A percentile compares a stretch with the other conserved stretches of the same genome.
These are phyloP conservation scores for Ceratobasidium sp. DNA, from an alignment of 1,284 basidiomycete genomes.

Conservation along the genomic window DNA sequence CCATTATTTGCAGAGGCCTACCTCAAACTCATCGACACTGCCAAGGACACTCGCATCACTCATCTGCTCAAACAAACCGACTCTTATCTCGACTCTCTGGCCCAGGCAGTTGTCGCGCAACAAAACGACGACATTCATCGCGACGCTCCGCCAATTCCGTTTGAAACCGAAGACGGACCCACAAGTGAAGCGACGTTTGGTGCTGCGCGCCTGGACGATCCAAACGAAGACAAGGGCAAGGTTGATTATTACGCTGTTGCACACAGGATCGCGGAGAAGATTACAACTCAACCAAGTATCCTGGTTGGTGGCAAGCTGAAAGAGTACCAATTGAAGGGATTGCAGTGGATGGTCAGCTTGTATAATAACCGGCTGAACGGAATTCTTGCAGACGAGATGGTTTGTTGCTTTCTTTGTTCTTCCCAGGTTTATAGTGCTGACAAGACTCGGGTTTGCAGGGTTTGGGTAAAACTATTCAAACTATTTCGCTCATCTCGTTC, in stretches of 20 bases:
- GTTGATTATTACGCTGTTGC: slow-evolving; percentile 98
- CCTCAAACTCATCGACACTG: slow-evolving; percentile 98
- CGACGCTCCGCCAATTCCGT: slow-evolving; percentile 48
- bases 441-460: slow-evolving; percentile 61
- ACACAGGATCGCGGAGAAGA: slow-evolving; percentile 90
- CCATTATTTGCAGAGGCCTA: slow-evolving; percentile 73
- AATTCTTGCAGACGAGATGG: slow-evolving; percentile 99
- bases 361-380: slow-evolving; percentile 99
- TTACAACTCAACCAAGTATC: slow-evolving; percentile 82
- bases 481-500: slow-evolving; percentile 95
- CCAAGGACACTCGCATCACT: slow-evolving; percentile 98
- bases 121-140: slow-evolving; percentile 77
- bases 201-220: slow-evolving; percentile 72
- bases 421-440: slow-evolving; percentile 32
- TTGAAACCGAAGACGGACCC: slow-evolving; percentile 69
- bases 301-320: slow-evolving; percentile 87
- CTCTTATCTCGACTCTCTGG: slow-evolving; percentile 91
- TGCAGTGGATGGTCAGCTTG: slow-evolving; percentile 98
- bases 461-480: slow-evolving; percentile 95
- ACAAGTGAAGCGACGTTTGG: slow-evolving; percentile 91
- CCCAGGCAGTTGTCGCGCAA: slow-evolving; percentile 93
- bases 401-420: slow-evolving; percentile 46
- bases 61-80: slow-evolving; percentile 96
- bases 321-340: slow-evolving; percentile 90
- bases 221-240: slow-evolving; percentile 75